Base-by-base conservation (phyloP, 768 basidiomycete genomes). In the Tremella fuciformis region DNA sequence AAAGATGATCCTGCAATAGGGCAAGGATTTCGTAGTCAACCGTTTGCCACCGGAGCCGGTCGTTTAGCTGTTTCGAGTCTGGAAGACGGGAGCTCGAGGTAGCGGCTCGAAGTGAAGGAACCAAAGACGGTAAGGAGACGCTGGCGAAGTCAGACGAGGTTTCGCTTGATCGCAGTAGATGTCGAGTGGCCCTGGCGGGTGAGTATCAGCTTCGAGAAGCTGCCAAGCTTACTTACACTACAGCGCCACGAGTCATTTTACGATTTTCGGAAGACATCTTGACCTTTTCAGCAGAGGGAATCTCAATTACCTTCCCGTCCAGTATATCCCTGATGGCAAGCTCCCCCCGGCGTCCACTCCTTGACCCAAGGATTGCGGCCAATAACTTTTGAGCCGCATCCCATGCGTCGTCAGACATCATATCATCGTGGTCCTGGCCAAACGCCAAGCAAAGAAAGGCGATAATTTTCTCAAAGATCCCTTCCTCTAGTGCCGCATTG, bases 21-120 rank as follows among this genome's bases (percentile, higher is more conserved):
- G 51, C 52, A 4, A 78, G 58, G 8, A 78, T 64, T 21, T 74
- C 70, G 15, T 56, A 53, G 46, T 78, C 77, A 9, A 78, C 73
- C 40, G 64, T 57, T 37, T 69, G 57, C 75, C 73, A 76, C 3
- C 52, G 51, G 2, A 53, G 53, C 21, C 65, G 53, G 18, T 63
- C 55, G 2, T 13, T 15, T 1, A 40, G 48, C 8, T 64, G 40
- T n/a, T 67, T 55, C 1, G 60, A 47, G 15, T 53, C 50, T 16
- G 42, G 22, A 38, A 62, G 66, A 13, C 71, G 63, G 21, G 54
- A 57, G 1, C 62, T 57, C 0, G 67, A 63, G 29, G 69, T 60
- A 8, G 72, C 67, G n/a, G 67, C 63, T 13, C 63, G 51, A 2
- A 77, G 56, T 1, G 70, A 70, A 0, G 70, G 72, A 0, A 59